These are phyloP conservation scores for Tetraselmis striata DNA, from an alignment of 139 green algal species.

Conservation along the genomic window DNA sequence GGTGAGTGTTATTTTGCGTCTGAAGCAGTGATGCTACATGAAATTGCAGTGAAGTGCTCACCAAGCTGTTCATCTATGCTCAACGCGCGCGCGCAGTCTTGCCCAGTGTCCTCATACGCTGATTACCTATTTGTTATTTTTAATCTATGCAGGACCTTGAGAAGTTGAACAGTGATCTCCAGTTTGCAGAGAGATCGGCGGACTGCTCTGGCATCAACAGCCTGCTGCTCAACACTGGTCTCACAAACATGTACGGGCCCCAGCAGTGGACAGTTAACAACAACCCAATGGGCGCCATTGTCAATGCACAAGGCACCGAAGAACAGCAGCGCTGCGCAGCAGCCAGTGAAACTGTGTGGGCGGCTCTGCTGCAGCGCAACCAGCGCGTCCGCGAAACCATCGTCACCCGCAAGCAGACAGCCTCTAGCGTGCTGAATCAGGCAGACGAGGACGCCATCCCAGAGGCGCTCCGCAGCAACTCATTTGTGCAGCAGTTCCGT, in stretches of 20 bases:
- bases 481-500: not conserved
- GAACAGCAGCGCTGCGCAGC: not conserved
- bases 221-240: not conserved
- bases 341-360: not conserved
- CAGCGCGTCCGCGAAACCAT: not conserved
- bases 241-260: not conserved
- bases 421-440: not conserved
- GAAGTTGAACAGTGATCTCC: not conserved
- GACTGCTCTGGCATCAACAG: not conserved
- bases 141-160: no score
- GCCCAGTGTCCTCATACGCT: no score
- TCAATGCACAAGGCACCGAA: not conserved
- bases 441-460: not conserved
- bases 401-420: not conserved
- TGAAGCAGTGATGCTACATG: no score
- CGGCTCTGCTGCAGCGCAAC: not conserved
- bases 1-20: no score
- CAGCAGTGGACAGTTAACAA: not conserved
- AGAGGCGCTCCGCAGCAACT: not conserved
- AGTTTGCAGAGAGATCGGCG: not conserved
- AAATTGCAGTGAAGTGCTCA: no score
- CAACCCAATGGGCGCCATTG: not conserved
- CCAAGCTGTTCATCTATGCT: no score
- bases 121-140: no score
- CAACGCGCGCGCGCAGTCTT: no score